Percentiles rank a stretch among this genome's conserved stretches.
These are phyloP conservation scores for Olyra latifolia DNA, from an alignment of 176 grass and related monocot genomes.

Conservation along the genomic window DNA sequence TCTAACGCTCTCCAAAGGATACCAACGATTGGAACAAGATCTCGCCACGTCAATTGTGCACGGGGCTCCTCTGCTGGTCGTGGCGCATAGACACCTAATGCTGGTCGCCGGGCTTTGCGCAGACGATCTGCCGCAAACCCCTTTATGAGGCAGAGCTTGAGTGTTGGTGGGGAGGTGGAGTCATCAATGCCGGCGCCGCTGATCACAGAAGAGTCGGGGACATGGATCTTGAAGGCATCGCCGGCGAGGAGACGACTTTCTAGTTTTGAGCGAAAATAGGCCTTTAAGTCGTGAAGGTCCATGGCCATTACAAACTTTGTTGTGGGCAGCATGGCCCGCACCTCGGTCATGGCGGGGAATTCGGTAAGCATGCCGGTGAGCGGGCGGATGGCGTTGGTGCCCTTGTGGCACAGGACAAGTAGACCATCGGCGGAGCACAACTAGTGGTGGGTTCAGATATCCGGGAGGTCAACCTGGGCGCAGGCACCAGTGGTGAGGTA, in stretches of 20 bases:
- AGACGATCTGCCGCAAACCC: not conserved
- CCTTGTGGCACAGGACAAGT: not conserved
- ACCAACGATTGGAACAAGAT: too few species aligned
- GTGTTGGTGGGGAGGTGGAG: not conserved
- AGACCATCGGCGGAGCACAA: not conserved
- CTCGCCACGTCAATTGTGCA: too few species aligned
- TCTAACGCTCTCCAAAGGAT: too few species aligned
- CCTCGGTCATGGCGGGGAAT: not conserved
- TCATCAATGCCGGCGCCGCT: not conserved
- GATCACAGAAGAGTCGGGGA: not conserved
- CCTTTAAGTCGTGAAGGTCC: too few species aligned
- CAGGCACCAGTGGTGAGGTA: not conserved
- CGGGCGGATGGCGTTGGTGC: not conserved
- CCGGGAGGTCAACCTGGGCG: not conserved
- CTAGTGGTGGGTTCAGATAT: not conserved
- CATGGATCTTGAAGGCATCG: not conserved
- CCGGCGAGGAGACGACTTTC: too few species aligned
- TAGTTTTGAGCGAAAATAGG: not conserved
- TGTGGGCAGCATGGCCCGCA: not conserved
- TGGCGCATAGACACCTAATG: not conserved
- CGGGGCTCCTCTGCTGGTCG: too few species aligned
- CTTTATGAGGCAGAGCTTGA: not conserved
- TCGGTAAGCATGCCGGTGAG: not conserved
- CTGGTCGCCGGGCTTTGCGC: not conserved
- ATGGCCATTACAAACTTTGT: too few species aligned